phyloP scores from a whole-genome alignment of 192 early-diverging fungal genomes.

The Coemansia sp. region DNA sequence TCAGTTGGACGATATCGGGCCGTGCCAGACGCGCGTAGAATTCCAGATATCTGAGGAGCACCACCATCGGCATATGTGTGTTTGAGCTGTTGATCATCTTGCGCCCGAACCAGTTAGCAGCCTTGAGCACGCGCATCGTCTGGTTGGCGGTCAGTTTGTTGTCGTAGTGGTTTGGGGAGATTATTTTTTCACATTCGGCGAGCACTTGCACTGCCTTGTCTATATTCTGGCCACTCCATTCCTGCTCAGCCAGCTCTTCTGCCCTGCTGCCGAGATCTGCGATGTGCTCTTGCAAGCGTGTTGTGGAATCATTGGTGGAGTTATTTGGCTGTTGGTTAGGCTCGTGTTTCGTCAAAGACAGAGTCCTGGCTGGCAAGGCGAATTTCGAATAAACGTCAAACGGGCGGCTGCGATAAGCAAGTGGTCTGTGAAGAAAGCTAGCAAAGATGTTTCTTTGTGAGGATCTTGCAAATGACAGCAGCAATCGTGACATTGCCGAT shows the following conservation, averaged over 20 bases:
- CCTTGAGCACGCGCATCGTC: constrained; percentile 8
- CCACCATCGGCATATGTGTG: not conserved
- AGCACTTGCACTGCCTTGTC: constrained; percentile 7
- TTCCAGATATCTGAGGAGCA: constrained; percentile 27
- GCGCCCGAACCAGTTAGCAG: constrained; percentile 30
- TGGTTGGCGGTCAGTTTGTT: not conserved
- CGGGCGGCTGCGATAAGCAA: not conserved
- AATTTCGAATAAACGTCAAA: not conserved
- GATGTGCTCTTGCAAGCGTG: not conserved
- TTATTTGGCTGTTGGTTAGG: not conserved
- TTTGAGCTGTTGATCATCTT: not conserved
- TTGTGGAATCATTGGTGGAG: not conserved
- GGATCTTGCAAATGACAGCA: constrained; percentile 2
- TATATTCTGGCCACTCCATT: not conserved
- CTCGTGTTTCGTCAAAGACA: not conserved
- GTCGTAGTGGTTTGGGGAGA: not conserved
- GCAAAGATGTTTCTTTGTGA: not conserved
- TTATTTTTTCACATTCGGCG: not conserved
- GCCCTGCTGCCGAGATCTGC: constrained; percentile 7
- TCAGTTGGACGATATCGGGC: constrained; percentile 41
- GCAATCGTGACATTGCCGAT: constrained; percentile 10
- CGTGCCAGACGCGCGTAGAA: constrained; percentile 45
- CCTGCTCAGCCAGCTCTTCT: not conserved
- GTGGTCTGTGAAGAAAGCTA: not conserved
- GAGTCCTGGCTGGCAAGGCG: not conserved